Percentiles rank a stretch among this genome's conserved stretches.
Conservation (phyloP, 495 filamentous ascomycete genomes). For the Mytilinidion resinicola region DNA sequence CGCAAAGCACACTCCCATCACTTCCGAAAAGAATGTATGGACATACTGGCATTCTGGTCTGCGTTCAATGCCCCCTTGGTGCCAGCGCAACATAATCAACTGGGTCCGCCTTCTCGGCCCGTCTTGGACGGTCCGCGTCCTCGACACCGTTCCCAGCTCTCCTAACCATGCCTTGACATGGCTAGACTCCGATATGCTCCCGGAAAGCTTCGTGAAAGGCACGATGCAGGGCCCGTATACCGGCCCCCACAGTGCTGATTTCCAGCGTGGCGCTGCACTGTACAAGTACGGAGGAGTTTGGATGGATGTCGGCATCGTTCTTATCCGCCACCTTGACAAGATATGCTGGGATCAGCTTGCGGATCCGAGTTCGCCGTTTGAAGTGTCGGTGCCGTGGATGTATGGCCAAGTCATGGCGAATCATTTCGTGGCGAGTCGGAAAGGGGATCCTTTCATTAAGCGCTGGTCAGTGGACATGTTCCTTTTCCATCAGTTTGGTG, state of each 20-base stretch:
- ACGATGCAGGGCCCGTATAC: conserved; percentile 35
- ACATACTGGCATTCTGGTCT: conserved; percentile 40
- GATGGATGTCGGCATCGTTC: conserved; percentile 37
- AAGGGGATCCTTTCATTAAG: conserved; percentile 36
- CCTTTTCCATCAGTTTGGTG: neutral
- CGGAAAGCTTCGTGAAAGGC: conserved; percentile 33
- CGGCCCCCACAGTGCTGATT: conserved; percentile 35
- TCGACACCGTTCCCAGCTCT: conserved; percentile 19
- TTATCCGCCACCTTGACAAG: conserved; percentile 39
- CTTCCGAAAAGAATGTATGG: conserved; percentile 44
- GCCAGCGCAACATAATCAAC: conserved; percentile 31
- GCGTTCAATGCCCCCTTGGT: conserved; percentile 35
- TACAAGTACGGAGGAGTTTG: conserved; percentile 38
- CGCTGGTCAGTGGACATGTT: conserved; percentile 29
- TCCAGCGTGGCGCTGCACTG: conserved; percentile 37
- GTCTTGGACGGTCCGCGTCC: conserved; percentile 25
- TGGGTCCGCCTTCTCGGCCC: conserved; percentile 25
- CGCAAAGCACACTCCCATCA: conserved; percentile 21
- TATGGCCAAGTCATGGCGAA: conserved; percentile 35
- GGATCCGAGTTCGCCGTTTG: conserved; percentile 35
- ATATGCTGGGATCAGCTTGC: conserved; percentile 42
- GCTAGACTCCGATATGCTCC: conserved; percentile 31
- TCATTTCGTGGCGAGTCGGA: conserved; percentile 38
- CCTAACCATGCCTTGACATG: conserved; percentile 27
- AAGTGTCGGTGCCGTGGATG: conserved; percentile 33